Evolutionary conservation across 2,329 filamentous ascomycete genomes (phyloP).

Genomic region (Aspergillus thermomutatus): DNA sequence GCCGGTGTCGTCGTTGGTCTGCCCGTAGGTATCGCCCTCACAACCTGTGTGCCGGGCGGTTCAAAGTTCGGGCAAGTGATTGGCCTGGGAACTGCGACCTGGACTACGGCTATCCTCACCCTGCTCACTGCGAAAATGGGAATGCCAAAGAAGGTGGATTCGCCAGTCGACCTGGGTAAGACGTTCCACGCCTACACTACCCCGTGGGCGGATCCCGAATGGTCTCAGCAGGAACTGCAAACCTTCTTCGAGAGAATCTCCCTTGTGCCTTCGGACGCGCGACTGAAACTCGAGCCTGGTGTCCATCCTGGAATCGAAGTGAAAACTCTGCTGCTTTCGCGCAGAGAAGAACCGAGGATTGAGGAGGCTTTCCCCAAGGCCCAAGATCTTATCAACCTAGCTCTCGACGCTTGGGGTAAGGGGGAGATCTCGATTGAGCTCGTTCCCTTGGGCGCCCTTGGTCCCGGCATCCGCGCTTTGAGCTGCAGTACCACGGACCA

Average conservation of each 20-base stretch:
- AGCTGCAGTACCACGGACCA: slow-evolving; percentile 27
- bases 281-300: slow-evolving; percentile 40
- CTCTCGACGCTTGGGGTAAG: slow-evolving; percentile 32
- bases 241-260: slow-evolving; percentile 44
- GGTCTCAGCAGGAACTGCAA: slow-evolving; percentile 51
- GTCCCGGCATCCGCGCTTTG: slow-evolving; percentile 34
- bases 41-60: slow-evolving; percentile 28
- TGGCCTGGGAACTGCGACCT: slow-evolving; percentile 48
- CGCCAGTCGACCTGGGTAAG: slow-evolving; percentile 29
- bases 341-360: slow-evolving; percentile 31
- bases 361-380: slow-evolving; percentile 46
- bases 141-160: slow-evolving; percentile 41
- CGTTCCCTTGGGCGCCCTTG: slow-evolving; percentile 30
- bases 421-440: slow-evolving; percentile 33
- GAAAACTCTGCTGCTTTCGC: slow-evolving; percentile 40
- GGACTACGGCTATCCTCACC: slow-evolving; percentile 51
- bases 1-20: slow-evolving; percentile 47
- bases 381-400: slow-evolving; percentile 30
- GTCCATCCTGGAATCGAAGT: slow-evolving; percentile 45
- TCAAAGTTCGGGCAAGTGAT: slow-evolving; percentile 49
- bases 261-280: slow-evolving; percentile 40
- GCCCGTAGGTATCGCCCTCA: slow-evolving; percentile 45
- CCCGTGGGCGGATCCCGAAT: slow-evolving; percentile 43
- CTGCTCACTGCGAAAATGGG: slow-evolving; percentile 49
- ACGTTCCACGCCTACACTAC: slow-evolving; percentile 46